phyloP scores from a whole-genome alignment of 1,284 basidiomycete species.

The Ceratobasidium sp. region DNA sequence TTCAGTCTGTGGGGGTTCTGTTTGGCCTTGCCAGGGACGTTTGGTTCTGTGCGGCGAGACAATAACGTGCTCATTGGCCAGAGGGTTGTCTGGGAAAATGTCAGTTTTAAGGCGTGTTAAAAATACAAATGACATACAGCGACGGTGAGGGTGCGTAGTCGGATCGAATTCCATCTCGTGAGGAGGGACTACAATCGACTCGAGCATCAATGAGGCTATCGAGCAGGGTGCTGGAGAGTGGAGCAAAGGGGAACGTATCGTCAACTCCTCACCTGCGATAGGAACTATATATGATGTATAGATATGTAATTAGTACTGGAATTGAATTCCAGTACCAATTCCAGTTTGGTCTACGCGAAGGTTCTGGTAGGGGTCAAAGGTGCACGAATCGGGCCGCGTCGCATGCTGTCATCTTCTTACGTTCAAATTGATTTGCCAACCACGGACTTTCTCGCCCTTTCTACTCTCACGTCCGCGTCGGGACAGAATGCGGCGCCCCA shows the following conservation, averaged over 20 bases:
- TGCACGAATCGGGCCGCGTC: conserved; percentile 19
- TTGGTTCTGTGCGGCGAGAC: conserved; percentile 85
- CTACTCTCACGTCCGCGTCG: conserved; percentile 34
- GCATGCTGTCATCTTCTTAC: conserved; percentile 29
- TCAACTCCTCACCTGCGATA: conserved; percentile 32
- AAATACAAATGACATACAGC: conserved; percentile 58
- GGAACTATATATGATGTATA: conserved; percentile 1
- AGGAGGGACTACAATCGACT: conserved; percentile 31
- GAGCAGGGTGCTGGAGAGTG: background rate
- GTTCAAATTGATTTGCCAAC: conserved; percentile 40
- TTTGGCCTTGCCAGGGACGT: conserved; percentile 86
- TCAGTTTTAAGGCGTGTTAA: background rate
- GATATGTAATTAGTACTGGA: conserved; percentile 35
- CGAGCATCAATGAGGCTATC: conserved; percentile 12
- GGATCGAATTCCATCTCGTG: conserved; percentile 61
- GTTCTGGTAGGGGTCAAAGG: conserved; percentile 10
- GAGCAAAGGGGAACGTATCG: background rate
- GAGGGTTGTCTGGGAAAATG: conserved; percentile 68
- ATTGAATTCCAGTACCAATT: conserved; percentile 29
- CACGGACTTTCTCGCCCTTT: conserved; percentile 34
- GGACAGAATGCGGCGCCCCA: background rate
- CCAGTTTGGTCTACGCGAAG: conserved; percentile 29
- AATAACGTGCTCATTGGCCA: conserved; percentile 79
- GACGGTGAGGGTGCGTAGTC: conserved; percentile 71
- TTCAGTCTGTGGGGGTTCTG: conserved; percentile 66